Percentiles rank a stretch among this genome's conserved stretches.
Conservation (phyloP, 2,329 filamentous ascomycete genomes). For the Sphaerulina musiva region DNA sequence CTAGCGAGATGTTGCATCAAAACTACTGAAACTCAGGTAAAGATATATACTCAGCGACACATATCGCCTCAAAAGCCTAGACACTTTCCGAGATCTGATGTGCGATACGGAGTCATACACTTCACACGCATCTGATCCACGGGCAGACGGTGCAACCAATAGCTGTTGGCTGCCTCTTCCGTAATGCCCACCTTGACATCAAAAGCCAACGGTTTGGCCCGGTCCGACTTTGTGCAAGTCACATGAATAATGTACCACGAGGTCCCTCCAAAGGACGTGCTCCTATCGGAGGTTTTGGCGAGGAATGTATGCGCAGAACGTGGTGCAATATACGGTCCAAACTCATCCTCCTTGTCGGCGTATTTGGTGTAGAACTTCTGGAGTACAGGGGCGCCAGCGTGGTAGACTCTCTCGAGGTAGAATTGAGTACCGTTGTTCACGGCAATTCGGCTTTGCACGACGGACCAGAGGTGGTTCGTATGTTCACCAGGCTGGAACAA, state of each 20-base stretch:
- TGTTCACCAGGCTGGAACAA: neutral
- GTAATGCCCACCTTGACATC: neutral
- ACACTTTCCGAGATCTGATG: neutral
- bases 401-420: neutral
- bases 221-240: neutral
- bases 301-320: neutral
- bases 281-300: neutral
- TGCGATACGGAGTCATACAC: neutral
- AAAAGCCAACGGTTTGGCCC: neutral
- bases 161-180: neutral
- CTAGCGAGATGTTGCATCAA: no score
- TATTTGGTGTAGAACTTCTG: neutral
- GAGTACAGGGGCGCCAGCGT: neutral
- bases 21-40: no score
- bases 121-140: neutral
- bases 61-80: neutral
- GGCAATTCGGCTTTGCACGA: neutral
- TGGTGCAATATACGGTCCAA: neutral
- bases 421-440: neutral
- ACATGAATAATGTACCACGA: neutral
- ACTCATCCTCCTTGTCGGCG: conserved; percentile 1
- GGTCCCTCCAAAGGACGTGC: neutral
- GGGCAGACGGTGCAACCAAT: neutral
- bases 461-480: neutral
- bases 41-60: neutral